Percentiles rank a stretch among this genome's conserved stretches.
Conservation (phyloP, 257 asterid species). For the Echium plantagineum region DNA sequence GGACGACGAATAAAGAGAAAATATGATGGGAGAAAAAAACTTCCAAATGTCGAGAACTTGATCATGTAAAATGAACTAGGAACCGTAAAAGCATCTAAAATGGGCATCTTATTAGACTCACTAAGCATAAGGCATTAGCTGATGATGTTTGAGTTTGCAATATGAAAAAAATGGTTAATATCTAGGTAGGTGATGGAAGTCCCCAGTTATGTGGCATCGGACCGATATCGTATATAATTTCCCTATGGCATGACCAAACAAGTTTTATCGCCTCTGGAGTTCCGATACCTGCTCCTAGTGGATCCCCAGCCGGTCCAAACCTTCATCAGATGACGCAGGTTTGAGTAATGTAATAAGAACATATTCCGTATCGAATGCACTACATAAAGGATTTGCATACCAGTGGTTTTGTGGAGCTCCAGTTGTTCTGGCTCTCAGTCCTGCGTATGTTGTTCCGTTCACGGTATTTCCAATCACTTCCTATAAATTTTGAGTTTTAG, state of each 20-base stretch:
- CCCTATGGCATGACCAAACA: constrained; percentile 92
- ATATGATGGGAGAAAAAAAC: no score
- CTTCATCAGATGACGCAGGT: constrained; percentile 15
- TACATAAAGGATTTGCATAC: constrained; percentile 19
- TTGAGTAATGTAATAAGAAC: not conserved
- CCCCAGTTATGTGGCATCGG: constrained; percentile 61
- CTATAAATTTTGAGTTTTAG: constrained; percentile 23
- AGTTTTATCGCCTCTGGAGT: constrained; percentile 86
- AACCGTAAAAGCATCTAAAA: not conserved
- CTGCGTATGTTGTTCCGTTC: constrained; percentile 90
- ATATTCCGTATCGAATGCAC: not conserved
- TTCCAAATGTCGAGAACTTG: no score
- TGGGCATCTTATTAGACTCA: not conserved
- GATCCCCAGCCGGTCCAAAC: constrained; percentile 94
- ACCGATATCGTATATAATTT: constrained; percentile 63
- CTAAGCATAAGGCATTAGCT: not conserved
- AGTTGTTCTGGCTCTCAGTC: constrained; percentile 83
- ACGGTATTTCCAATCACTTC: constrained; percentile 81
- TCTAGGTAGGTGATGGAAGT: constrained; percentile 36
- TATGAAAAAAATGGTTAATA: not conserved
- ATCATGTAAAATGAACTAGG: no score
- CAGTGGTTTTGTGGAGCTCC: constrained; percentile 98
- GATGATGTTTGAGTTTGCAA: not conserved
- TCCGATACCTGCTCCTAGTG: constrained; percentile 87
- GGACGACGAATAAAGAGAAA: no score